These are phyloP conservation scores for Citrus reticulata DNA, from an alignment of 345 rosid species.

Conservation along the genomic window DNA sequence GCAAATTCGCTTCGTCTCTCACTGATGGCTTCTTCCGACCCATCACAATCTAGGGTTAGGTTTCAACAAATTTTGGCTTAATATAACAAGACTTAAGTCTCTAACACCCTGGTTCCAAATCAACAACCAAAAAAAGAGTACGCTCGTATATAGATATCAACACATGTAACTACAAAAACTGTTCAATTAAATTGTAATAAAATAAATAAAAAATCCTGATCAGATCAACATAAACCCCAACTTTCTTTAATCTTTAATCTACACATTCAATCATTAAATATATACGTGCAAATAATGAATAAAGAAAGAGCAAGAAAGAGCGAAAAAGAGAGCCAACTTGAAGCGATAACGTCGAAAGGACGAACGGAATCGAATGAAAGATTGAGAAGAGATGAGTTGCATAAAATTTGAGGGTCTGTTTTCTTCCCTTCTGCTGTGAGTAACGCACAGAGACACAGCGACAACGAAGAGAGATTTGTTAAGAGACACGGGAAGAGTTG, in stretches of 20 bases:
- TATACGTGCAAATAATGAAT: background rate
- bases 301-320: background rate
- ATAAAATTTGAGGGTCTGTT: background rate
- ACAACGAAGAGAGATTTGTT: background rate
- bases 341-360: background rate
- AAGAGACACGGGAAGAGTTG: background rate
- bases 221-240: background rate
- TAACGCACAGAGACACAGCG: background rate
- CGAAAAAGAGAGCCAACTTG: slow-evolving; percentile 3
- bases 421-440: background rate
- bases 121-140: background rate
- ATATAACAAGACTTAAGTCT: background rate
- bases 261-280: background rate
- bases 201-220: background rate
- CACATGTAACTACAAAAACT: background rate
- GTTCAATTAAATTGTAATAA: background rate
- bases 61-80: slow-evolving; percentile 6
- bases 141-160: background rate
- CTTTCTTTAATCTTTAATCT: background rate
- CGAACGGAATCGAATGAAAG: background rate
- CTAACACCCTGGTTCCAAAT: background rate
- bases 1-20: slow-evolving; percentile 44
- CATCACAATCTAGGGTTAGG: slow-evolving; percentile 27
- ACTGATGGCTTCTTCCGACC: slow-evolving; percentile 67
- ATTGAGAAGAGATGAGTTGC: background rate